Conservation (phyloP, 306 rosid species). For the Quercus engelmannii region DNA sequence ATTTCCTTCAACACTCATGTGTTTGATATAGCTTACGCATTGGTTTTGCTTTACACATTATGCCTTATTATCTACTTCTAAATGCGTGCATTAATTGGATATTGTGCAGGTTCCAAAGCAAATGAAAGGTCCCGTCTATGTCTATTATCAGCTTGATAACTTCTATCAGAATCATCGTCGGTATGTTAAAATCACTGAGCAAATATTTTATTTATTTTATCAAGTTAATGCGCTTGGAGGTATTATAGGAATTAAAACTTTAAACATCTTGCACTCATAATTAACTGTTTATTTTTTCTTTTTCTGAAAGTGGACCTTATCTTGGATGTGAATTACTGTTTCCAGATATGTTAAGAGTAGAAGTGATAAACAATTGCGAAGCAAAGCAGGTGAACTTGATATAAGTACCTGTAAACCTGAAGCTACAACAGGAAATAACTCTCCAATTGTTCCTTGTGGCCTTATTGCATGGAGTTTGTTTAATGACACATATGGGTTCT, state of each 20-base stretch:
- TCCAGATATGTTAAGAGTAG: constrained; percentile 74
- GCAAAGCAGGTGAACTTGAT: constrained; percentile 21
- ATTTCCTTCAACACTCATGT: constrained; percentile 4
- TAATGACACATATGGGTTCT: constrained; percentile 73
- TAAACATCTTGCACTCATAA: not conserved
- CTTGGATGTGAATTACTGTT: constrained; percentile 17
- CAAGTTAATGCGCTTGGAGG: not conserved
- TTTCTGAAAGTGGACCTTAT: constrained; percentile 9
- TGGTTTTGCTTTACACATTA: not conserved
- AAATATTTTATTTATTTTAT: not conserved
- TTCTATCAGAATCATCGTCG: constrained; percentile 90
- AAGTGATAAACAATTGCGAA: constrained; percentile 52
- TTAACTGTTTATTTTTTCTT: not conserved
- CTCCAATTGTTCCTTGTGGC: constrained; percentile 81
- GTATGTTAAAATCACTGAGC: constrained; percentile 28
- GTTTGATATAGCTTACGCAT: not conserved
- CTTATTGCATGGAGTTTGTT: constrained; percentile 90
- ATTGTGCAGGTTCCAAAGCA: constrained; percentile 63
- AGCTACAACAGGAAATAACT: constrained; percentile 16
- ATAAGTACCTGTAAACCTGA: constrained; percentile 49
- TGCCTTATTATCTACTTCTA: not conserved
- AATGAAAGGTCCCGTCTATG: constrained; percentile 69
- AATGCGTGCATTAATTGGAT: constrained; percentile 5
- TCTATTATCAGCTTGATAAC: constrained; percentile 81
- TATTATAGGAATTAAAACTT: too few relatives aligned